These are phyloP conservation scores for Mycena epipterygia DNA, from an alignment of 768 basidiomycete species.

Conservation along the genomic window DNA sequence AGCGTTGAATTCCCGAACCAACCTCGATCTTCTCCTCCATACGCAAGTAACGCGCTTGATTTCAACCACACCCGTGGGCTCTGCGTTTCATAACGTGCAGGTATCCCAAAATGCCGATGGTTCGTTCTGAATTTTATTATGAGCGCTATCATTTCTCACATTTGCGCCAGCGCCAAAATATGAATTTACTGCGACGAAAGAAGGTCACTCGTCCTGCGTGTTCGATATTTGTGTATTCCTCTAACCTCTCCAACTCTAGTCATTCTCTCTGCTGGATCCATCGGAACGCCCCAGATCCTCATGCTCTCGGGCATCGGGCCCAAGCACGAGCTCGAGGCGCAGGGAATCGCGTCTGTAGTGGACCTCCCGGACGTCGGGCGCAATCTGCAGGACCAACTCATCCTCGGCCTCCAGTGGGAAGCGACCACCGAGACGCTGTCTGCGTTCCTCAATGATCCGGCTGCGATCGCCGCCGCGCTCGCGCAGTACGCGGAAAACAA, in stretches of 20 bases:
- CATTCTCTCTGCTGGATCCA: slow-evolving; percentile 10
- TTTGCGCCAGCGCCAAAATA: not conserved
- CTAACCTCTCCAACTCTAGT: not conserved
- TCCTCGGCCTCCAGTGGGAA: slow-evolving; percentile 3
- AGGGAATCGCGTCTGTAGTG: not conserved
- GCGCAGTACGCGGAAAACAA: slow-evolving; percentile 2
- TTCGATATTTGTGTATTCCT: too few species aligned
- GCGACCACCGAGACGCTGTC: slow-evolving; percentile 3
- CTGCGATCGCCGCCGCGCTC: not conserved
- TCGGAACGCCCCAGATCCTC: slow-evolving; percentile 21
- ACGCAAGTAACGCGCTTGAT: slow-evolving; percentile 22
- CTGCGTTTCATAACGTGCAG: not conserved
- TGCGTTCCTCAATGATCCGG: slow-evolving; percentile 1
- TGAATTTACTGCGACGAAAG: not conserved
- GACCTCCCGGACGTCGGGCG: slow-evolving; percentile 12
- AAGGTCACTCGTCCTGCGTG: not conserved
- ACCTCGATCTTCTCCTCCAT: slow-evolving; percentile 35
- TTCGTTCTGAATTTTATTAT: not conserved
- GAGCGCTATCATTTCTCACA: not conserved
- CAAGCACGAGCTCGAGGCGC: not conserved
- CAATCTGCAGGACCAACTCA: slow-evolving; percentile 10
- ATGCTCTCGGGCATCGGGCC: slow-evolving; percentile 22
- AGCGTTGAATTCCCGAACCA: slow-evolving; percentile 25
- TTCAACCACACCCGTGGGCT: not conserved
- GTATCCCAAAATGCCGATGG: not conserved